Conservation (phyloP, 805 yeast genomes). For the Gaillardinia entomophila region DNA sequence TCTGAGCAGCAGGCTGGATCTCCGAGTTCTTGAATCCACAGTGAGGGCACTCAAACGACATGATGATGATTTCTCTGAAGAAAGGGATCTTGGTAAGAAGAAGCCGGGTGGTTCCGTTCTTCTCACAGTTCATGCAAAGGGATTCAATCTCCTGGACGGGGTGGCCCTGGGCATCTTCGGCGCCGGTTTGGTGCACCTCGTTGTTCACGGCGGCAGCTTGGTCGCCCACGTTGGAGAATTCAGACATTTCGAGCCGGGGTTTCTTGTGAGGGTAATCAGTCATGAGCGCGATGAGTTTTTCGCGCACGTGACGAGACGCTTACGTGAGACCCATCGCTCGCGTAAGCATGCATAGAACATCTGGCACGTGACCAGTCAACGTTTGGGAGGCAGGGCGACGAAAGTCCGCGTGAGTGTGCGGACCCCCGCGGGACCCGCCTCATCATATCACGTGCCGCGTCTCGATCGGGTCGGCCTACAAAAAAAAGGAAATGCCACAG, state of each 20-base stretch:
- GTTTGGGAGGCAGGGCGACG: too few relatives aligned
- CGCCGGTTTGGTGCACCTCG: conserved; percentile 65
- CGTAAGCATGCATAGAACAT: too few relatives aligned
- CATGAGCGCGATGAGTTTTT: too few relatives aligned
- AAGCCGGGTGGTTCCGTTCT: conserved; percentile 78
- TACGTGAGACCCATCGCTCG: too few relatives aligned
- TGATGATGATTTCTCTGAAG: conserved; percentile 83
- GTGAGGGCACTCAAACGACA: conserved; percentile 95
- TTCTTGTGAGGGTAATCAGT: background rate
- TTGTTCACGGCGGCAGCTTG: conserved; percentile 33
- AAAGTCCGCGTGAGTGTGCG: too few relatives aligned
- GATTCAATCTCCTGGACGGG: conserved; percentile 96
- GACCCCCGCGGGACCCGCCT: too few relatives aligned
- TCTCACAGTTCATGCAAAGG: conserved; percentile 90
- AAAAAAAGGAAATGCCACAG: too few relatives aligned
- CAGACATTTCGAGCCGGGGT: conserved; percentile 1
- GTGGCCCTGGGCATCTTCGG: conserved; percentile 78
- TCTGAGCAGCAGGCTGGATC: conserved; percentile 90
- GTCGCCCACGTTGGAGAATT: conserved; percentile 33
- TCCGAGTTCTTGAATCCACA: conserved; percentile 90
- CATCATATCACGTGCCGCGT: too few relatives aligned
- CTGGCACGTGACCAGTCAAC: too few relatives aligned
- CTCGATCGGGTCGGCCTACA: too few relatives aligned
- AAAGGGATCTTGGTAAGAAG: conserved; percentile 85
- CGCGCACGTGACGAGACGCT: too few relatives aligned